phyloP scores from a whole-genome alignment of 169 alveolate genomes.

The Perkinsus marinus region DNA sequence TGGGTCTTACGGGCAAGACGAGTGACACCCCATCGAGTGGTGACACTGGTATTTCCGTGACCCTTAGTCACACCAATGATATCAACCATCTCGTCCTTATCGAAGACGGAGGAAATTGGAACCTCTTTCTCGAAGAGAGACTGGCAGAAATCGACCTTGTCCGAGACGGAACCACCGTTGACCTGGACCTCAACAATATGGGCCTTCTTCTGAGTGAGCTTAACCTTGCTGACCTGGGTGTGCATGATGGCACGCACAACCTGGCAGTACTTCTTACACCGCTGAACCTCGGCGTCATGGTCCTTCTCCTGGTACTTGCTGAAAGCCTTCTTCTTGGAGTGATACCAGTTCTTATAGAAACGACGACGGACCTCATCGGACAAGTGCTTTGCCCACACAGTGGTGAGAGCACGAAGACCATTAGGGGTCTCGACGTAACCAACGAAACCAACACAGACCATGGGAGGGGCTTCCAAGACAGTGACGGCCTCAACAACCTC shows the following conservation, averaged over 20 bases:
- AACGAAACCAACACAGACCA: conserved; percentile 96
- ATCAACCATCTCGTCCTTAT: conserved; percentile 93
- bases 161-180: conserved; percentile 95
- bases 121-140: conserved; percentile 89
- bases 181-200: conserved; percentile 97
- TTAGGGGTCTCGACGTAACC: conserved; percentile 98
- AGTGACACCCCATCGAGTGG: conserved; percentile 97
- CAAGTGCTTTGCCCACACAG: conserved; percentile 97
- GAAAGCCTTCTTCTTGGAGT: conserved; percentile 96
- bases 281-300: conserved; percentile 73
- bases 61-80: conserved; percentile 97
- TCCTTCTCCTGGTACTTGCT: conserved; percentile 83
- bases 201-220: conserved; percentile 91
- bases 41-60: conserved; percentile 97
- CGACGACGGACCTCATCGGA: conserved; percentile 92
- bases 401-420: conserved; percentile 93
- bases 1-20: conserved; percentile 98
- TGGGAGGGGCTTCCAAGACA: conserved; percentile 95
- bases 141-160: conserved; percentile 89
- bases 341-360: conserved; percentile 95
- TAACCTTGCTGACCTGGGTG: conserved; percentile 91
- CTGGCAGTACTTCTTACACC: conserved; percentile 88
- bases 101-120: conserved; percentile 84
- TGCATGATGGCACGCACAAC: conserved; percentile 97
- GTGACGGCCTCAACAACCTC: conserved; percentile 99